Conservation (phyloP, 2,329 filamentous ascomycete species). For the Dactylellina haptotyla region DNA sequence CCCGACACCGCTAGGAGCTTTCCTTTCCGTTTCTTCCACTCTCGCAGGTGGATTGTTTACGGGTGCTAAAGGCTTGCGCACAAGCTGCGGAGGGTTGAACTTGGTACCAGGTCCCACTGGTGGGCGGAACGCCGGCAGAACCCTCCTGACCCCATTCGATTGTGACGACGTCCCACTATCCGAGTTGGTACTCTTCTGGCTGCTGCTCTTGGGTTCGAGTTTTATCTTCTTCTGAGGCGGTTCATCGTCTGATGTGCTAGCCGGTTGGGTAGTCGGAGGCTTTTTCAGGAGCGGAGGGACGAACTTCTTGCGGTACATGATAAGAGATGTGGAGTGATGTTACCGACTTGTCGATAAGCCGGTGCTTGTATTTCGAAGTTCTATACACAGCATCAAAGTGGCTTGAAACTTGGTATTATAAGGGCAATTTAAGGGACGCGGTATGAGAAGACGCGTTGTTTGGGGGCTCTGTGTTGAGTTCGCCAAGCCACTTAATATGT, state of each 20-base stretch:
- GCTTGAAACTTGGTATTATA: neutral
- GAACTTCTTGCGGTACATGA: conserved; percentile 56
- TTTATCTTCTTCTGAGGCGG: conserved; percentile 56
- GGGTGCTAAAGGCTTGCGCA: conserved; percentile 24
- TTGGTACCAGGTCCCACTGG: conserved; percentile 21
- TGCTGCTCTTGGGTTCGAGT: conserved; percentile 36
- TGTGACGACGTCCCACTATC: conserved; percentile 15
- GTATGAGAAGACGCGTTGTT: conserved; percentile 48
- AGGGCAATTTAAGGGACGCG: conserved; percentile 26
- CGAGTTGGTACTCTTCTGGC: conserved; percentile 19
- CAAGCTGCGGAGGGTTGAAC: conserved; percentile 22
- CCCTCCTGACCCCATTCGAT: conserved; percentile 33
- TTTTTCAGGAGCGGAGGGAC: conserved; percentile 57
- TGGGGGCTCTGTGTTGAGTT: conserved; percentile 1
- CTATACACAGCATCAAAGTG: no score
- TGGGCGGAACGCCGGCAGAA: conserved; percentile 51
- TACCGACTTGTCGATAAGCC: neutral
- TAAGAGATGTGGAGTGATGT: neutral
- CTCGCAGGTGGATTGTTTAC: conserved; percentile 14
- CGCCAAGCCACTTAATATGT: conserved; percentile 15
- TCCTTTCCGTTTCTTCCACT: conserved; percentile 4
- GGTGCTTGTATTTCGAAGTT: neutral
- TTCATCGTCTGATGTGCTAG: conserved; percentile 25
- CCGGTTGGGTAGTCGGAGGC: conserved; percentile 16
- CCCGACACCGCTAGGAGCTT: neutral